Evolutionary conservation across 1,284 basidiomycete genomes (phyloP).

Genomic region (Leccinum fuscescens): DNA sequence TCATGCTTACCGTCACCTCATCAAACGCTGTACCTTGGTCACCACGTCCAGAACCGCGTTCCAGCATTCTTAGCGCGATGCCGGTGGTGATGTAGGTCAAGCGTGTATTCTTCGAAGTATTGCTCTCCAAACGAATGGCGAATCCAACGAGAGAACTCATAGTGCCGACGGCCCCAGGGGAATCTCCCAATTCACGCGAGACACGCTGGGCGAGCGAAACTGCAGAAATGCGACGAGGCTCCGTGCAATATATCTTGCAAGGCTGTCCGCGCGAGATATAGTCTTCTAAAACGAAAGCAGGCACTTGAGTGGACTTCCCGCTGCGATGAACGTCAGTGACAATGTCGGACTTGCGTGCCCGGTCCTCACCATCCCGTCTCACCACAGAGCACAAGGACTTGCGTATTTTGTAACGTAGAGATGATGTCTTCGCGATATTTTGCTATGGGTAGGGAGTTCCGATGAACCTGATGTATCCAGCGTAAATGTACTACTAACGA

Average conservation of each 20-base stretch:
- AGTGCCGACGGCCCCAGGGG: slow-evolving; percentile 78
- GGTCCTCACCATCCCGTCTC: slow-evolving; percentile 88
- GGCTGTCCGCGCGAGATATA: slow-evolving; percentile 77
- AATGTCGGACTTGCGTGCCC: background rate
- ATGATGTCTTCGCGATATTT: slow-evolving; percentile 79
- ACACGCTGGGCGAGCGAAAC: slow-evolving; percentile 97
- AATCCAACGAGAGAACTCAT: slow-evolving; percentile 87
- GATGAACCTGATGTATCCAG: slow-evolving; percentile 49
- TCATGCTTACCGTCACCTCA: slow-evolving; percentile 77
- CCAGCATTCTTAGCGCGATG: slow-evolving; percentile 96
- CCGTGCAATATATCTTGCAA: slow-evolving; percentile 95
- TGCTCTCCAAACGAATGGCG: slow-evolving; percentile 91
- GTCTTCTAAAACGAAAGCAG: slow-evolving; percentile 92
- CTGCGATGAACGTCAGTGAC: slow-evolving; percentile 41
- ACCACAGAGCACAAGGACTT: slow-evolving; percentile 91
- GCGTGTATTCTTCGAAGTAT: slow-evolving; percentile 78
- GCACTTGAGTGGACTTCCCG: slow-evolving; percentile 97
- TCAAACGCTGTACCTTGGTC: slow-evolving; percentile 82
- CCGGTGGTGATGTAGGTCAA: slow-evolving; percentile 91
- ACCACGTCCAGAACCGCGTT: slow-evolving; percentile 66
- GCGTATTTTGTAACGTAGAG: slow-evolving; percentile 70
- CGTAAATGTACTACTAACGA: slow-evolving; percentile 49
- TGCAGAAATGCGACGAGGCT: slow-evolving; percentile 95
- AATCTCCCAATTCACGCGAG: slow-evolving; percentile 90
- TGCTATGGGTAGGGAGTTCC: slow-evolving; percentile 86